Base-by-base conservation (phyloP, 306 rosid genomes). In the Lathyrus sativus region DNA sequence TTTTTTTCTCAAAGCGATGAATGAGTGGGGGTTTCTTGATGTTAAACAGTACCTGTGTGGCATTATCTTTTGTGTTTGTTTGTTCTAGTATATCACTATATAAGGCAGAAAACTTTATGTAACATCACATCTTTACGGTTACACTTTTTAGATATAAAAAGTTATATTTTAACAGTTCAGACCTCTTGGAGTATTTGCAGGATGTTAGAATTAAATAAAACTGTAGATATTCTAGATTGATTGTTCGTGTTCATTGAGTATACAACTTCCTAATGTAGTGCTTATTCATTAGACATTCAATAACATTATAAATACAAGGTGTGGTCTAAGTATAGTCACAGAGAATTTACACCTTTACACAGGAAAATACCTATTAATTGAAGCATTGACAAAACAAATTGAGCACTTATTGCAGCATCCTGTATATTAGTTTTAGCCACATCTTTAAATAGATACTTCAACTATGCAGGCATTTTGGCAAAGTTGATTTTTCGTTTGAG, bases 401-500 rank as follows among this genome's bases (percentile, higher is more conserved):
- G 62, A 78, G 53, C 62, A 69, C 49, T 29, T 29, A 43, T 43
- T 33, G 17, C 45, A 42, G 46, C 41, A 67, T 41, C 42, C 43
- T 75, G 63, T 59, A 58, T 67, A 67, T 14, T 67, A 38, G 28
- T 39, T 60, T 26, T 43, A 71, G 58, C 57, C 41, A 57, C 54
- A 24, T 55, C 15, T n/a, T 69, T 70, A 53, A 24, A 22, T 49
- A 77, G 41, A 48, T 15, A 55, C 33, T 63, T 44, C 33, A 77
- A 71, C 42, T 65, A 17, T 13, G 65, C 51, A 5, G 38, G 58
- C 3, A 2, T 39, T 71, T 12, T 39, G 11, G 62, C 15, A 17
- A 77, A 48, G 37, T 39, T n/a, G 37, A 18, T 62, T 18, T 39
- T 48, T 9, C 1, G 0, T 51, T 68, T 61, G 9, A 37, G 29